Base-by-base conservation (phyloP, 2,329 filamentous ascomycete genomes). In the Fusarium sp. region DNA sequence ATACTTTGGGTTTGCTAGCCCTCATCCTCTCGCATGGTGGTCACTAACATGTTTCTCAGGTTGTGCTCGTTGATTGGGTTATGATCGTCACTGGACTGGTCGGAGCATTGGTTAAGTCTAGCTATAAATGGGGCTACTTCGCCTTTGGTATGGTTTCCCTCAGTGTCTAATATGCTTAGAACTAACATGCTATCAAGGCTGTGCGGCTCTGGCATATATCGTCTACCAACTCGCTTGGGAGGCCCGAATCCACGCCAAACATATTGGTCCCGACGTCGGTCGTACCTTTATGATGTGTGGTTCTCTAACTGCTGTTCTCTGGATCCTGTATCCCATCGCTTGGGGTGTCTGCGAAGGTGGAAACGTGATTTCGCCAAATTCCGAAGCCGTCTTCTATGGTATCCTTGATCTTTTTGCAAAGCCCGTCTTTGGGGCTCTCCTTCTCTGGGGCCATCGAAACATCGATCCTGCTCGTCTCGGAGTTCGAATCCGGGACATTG, bases 301-400 rank as follows among this genome's bases (percentile, higher is more conserved):
- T n/a, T 79, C 82, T 2, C 81, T 87, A 67, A 89, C 88, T 57
- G 84, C 85, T 68, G 71, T 84, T 12, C 70, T 86, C 28, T 86
- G 84, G 84, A 92, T 86, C 37, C 75, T 84, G 8, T 88, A 88
- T 69, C 84, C 85, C 9, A 82, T 88, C 35, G 85, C 84, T 18
- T 88, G 80, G 71, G 86, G 83, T 31, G 71, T 88, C 11, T 80
- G 77, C 5, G 86, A 88, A 68, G 86, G 85, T 37, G 84, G 84
- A 29, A 86, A 87, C 75, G 65, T 74, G 50, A 84, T 88, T 50
- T 78, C 89, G 4, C 86, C 88, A 0, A 90, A 92, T 73, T 87
- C 86, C 0, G 90, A 92, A 74, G 88, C 88, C 13, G 79, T 91
- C 61, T 91, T 92, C 75, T 93, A 92, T 74, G 89, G 89, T 41